Evolutionary conservation across 2,329 filamentous ascomycete genomes (phyloP).

Genomic region (Paradendryphiella salina): DNA sequence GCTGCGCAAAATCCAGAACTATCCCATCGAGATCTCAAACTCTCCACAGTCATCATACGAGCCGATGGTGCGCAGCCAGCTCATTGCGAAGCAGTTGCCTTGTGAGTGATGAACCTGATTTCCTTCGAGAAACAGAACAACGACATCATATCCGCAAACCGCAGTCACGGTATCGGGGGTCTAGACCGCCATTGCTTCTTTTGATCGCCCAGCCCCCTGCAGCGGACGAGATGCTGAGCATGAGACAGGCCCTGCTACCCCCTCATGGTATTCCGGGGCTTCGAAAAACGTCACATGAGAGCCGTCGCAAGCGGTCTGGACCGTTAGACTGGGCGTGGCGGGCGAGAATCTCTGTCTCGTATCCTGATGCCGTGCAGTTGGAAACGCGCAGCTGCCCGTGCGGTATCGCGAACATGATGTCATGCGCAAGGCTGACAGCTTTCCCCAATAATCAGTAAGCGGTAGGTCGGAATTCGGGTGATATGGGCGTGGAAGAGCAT

Average conservation of each 20-base stretch:
- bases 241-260: not conserved
- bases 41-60: constrained; percentile 11
- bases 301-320: not conserved
- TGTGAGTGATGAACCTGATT: not conserved
- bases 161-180: not conserved
- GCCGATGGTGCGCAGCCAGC: not conserved
- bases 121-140: not conserved
- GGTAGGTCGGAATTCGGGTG: too few species aligned
- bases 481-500: not conserved
- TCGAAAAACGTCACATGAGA: constrained; percentile 2
- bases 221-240: not conserved
- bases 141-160: not conserved
- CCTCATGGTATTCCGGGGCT: not conserved
- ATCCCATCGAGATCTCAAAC: constrained; percentile 16
- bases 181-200: constrained; percentile 9
- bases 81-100: constrained; percentile 14
- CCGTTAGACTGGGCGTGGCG: not conserved
- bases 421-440: constrained; percentile 12
- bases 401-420: constrained; percentile 13
- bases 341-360: constrained; percentile 1
- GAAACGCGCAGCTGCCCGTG: constrained; percentile 9
- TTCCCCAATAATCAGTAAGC: not conserved
- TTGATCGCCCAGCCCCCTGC: not conserved
- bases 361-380: constrained; percentile 3
- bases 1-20: constrained; percentile 12